A percentile compares a stretch with the other conserved stretches of the same genome.
These are phyloP conservation scores for Zygosaccharomyces sapae DNA, from an alignment of 1,139 yeast genomes.

Conservation along the genomic window DNA sequence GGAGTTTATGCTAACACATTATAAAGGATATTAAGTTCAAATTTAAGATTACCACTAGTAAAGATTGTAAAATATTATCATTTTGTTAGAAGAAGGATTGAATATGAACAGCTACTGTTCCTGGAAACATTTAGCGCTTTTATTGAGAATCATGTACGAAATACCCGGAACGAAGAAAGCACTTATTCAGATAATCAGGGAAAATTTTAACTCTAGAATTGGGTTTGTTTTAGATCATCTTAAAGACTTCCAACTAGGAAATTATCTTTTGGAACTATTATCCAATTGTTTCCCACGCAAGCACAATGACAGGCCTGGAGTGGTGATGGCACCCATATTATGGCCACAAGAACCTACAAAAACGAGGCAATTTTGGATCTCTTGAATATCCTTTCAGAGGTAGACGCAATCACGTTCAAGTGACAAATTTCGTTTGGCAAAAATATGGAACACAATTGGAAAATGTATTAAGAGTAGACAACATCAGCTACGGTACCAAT, in stretches of 20 bases:
- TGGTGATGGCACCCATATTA: slow-evolving; percentile 17
- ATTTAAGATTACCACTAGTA: slow-evolving; percentile 10
- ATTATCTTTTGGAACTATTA: slow-evolving; percentile 20
- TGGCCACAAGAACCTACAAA: slow-evolving; percentile 18
- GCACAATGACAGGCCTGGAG: slow-evolving; percentile 13
- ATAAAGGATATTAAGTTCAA: slow-evolving; percentile 15
- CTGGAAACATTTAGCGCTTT: slow-evolving; percentile 24
- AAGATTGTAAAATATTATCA: slow-evolving; percentile 11
- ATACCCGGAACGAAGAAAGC: slow-evolving; percentile 14
- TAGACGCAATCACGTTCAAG: slow-evolving; percentile 14
- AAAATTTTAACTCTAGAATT: slow-evolving; percentile 13
- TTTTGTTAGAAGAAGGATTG: slow-evolving; percentile 16
- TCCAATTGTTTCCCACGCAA: slow-evolving; percentile 22
- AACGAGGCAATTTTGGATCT: slow-evolving; percentile 19
- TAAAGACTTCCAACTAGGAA: slow-evolving; percentile 24
- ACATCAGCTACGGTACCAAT: slow-evolving; percentile 9
- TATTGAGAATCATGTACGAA: slow-evolving; percentile 13
- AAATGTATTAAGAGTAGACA: slow-evolving; percentile 3
- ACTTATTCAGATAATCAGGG: slow-evolving; percentile 15
- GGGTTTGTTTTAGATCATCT: slow-evolving; percentile 20
- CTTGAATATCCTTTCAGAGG: slow-evolving; percentile 20
- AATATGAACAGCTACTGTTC: slow-evolving; percentile 11
- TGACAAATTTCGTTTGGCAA: slow-evolving; percentile 15
- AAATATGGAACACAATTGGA: slow-evolving; percentile 11
- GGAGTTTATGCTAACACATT: slow-evolving; percentile 6